Evolutionary conservation across 2,329 filamentous ascomycete genomes (phyloP).

Genomic region (Aspergillus unguis): DNA sequence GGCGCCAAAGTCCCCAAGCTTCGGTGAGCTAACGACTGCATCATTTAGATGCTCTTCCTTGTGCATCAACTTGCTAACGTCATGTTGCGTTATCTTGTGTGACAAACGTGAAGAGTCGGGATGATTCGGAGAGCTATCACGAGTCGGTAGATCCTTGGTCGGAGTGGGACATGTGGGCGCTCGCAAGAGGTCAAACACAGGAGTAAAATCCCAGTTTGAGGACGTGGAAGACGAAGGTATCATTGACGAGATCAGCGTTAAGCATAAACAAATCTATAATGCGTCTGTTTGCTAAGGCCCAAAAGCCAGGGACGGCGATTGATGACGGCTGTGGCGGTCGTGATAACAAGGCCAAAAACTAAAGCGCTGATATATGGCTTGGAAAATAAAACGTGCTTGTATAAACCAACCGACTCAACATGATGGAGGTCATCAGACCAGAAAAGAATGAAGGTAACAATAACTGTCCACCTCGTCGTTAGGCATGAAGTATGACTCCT

Average conservation of each 20-base stretch:
- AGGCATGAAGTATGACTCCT: neutral
- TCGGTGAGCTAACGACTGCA: slow-evolving; percentile 14
- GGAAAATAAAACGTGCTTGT: slow-evolving; percentile 2
- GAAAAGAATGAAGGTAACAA: slow-evolving; percentile 5
- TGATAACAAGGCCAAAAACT: neutral
- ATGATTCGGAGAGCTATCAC: slow-evolving; percentile 12
- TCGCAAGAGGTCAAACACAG: slow-evolving; percentile 44
- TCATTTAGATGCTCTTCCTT: neutral
- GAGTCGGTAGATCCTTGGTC: slow-evolving; percentile 11
- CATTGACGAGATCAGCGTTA: slow-evolving; percentile 26
- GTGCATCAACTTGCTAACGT: neutral
- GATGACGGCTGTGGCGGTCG: neutral
- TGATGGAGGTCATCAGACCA: slow-evolving; percentile 16
- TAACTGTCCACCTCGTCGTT: neutral
- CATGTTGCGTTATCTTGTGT: slow-evolving; percentile 10
- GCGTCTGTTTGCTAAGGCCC: no score
- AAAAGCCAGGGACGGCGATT: no score
- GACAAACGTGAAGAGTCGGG: slow-evolving; percentile 5
- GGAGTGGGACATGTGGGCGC: slow-evolving; percentile 26
- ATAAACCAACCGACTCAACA: slow-evolving; percentile 16
- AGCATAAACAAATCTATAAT: no score
- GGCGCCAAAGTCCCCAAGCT: slow-evolving; percentile 44
- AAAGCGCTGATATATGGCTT: neutral
- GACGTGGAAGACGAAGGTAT: slow-evolving; percentile 23
- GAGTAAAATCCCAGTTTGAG: slow-evolving; percentile 46